Evolutionary conservation across 495 filamentous ascomycete genomes (phyloP).

Genomic region (Hypoxylon subgilvum): DNA sequence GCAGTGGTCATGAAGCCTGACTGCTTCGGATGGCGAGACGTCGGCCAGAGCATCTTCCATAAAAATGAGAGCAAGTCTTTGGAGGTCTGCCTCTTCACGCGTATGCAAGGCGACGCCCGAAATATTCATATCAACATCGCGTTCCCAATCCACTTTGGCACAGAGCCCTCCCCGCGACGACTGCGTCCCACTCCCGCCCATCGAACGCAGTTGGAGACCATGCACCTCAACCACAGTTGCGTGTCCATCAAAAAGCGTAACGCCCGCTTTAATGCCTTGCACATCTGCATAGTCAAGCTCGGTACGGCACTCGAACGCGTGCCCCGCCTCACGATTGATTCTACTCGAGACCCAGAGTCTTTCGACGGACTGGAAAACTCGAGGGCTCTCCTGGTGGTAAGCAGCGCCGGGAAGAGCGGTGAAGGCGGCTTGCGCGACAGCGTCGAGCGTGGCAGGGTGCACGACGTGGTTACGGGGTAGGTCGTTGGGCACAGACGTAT

Average conservation of each 20-base stretch:
- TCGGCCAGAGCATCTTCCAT: too few relatives aligned
- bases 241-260: not conserved
- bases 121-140: too few relatives aligned
- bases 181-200: not conserved
- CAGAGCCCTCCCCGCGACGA: too few relatives aligned
- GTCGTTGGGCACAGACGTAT: not conserved
- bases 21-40: too few relatives aligned
- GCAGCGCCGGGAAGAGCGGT: constrained; percentile 17
- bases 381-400: not conserved
- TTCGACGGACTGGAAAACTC: not conserved
- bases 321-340: not conserved
- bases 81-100: too few relatives aligned
- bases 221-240: not conserved
- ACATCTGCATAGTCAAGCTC: not conserved
- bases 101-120: too few relatives aligned
- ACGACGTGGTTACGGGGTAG: too few relatives aligned
- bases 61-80: too few relatives aligned
- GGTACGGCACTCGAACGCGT: not conserved
- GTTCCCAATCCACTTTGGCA: too few relatives aligned
- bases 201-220: not conserved
- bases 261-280: not conserved
- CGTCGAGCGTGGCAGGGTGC: constrained; percentile 54
- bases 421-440: constrained; percentile 44
- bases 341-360: not conserved
- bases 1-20: too few relatives aligned